Conservation (phyloP, 192 early-diverging fungal species). For the Coemansia sp. region DNA sequence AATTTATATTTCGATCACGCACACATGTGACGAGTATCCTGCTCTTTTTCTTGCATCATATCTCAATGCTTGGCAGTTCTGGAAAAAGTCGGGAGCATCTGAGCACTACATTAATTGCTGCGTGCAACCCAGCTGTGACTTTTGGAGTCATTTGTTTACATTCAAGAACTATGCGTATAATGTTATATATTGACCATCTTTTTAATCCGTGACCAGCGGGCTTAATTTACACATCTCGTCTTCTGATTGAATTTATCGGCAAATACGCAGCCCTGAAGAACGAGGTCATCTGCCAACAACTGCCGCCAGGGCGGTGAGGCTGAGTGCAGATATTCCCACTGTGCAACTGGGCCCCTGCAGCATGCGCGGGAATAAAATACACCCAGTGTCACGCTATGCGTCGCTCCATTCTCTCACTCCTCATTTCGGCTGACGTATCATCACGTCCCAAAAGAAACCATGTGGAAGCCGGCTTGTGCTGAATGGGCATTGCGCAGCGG, state of each 20-base stretch:
- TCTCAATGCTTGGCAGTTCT: neutral
- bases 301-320: neutral
- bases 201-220: neutral
- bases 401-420: neutral
- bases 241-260: neutral
- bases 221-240: neutral
- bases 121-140: slow-evolving; percentile 2
- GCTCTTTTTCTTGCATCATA: neutral
- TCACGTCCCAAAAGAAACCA: slow-evolving; percentile 3
- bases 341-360: slow-evolving; percentile 1
- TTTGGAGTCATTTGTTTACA: neutral
- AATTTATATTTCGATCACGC: slow-evolving; percentile 4
- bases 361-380: slow-evolving; percentile 5
- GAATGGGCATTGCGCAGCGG: neutral
- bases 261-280: neutral
- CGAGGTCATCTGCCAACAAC: neutral
- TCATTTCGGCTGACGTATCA: neutral
- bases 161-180: neutral
- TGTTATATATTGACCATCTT: neutral
- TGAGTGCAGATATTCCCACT: slow-evolving; percentile 1
- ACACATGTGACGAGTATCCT: neutral
- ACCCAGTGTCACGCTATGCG: neutral
- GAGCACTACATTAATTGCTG: neutral
- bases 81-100: neutral
- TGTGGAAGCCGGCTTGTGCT: slow-evolving; percentile 5